Conservation (phyloP, 1,139 yeast species). For the Suhomyces anneliseae region DNA sequence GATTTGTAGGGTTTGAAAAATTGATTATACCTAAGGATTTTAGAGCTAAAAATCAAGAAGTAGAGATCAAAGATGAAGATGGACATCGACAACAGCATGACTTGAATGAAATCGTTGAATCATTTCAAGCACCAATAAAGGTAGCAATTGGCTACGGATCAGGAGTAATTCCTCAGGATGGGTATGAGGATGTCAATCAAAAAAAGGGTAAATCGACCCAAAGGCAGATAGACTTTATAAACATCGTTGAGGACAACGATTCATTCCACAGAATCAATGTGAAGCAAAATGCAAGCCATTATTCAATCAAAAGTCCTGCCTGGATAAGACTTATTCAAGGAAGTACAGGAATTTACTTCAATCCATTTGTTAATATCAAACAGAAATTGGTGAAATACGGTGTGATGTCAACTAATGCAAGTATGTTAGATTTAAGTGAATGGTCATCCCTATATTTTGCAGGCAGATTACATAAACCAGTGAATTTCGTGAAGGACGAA, state of each 20-base stretch:
- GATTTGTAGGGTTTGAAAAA: constrained; percentile 28
- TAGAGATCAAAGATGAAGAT: constrained; percentile 43
- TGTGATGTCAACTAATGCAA: constrained; percentile 61
- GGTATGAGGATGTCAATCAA: constrained; percentile 37
- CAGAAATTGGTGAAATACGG: constrained; percentile 77
- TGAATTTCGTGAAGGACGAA: constrained; percentile 67
- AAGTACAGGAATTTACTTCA: constrained; percentile 83
- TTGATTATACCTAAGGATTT: constrained; percentile 26
- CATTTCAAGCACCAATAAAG: constrained; percentile 67
- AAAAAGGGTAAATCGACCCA: constrained; percentile 24
- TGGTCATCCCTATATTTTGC: constrained; percentile 90
- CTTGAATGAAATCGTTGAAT: constrained; percentile 50
- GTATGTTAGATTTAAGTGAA: constrained; percentile 66
- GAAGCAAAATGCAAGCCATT: constrained; percentile 66
- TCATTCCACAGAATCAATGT: constrained; percentile 78
- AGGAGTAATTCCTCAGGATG: constrained; percentile 82
- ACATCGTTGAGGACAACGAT: constrained; percentile 71
- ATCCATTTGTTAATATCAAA: constrained; percentile 75
- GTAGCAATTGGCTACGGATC: constrained; percentile 94
- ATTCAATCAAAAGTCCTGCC: constrained; percentile 44
- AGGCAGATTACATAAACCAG: constrained; percentile 94
- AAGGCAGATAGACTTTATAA: constrained; percentile 83
- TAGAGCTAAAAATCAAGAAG: constrained; percentile 50
- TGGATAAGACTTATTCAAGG: constrained; percentile 66
- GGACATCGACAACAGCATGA: constrained; percentile 23